Conservation (phyloP, 139 green algal species). For the Volvox reticuliferus region DNA sequence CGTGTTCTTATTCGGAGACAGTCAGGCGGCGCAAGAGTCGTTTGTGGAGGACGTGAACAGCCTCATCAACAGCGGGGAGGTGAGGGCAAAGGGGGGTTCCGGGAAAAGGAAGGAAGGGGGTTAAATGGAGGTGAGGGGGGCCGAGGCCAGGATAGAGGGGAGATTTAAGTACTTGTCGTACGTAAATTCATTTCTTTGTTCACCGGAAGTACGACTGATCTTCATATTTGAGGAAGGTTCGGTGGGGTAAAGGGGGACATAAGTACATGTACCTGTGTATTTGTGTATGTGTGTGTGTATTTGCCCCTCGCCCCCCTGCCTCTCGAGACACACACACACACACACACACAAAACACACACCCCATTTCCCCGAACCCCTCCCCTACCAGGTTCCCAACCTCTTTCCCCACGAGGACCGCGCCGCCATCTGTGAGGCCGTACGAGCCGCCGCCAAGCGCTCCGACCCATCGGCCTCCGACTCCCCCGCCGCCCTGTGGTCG, state of each 20-base stretch:
- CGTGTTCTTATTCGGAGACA: slow-evolving; percentile 88
- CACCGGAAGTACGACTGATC: too few species aligned
- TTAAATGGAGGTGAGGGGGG: too few species aligned
- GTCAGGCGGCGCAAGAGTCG: slow-evolving; percentile 73
- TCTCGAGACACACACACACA: too few species aligned
- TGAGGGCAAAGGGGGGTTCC: not conserved
- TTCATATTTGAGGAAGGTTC: too few species aligned
- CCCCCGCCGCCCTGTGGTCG: slow-evolving; percentile 57
- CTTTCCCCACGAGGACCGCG: slow-evolving; percentile 82
- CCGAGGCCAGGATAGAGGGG: too few species aligned
- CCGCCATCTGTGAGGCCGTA: slow-evolving; percentile 66
- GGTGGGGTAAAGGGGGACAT: too few species aligned
- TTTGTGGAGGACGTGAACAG: slow-evolving; percentile 92
- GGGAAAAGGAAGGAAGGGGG: not conserved
- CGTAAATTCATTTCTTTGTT: too few species aligned
- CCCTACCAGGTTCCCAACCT: slow-evolving; percentile 75
- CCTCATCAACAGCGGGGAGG: slow-evolving; percentile 85
- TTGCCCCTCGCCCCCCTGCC: too few species aligned
- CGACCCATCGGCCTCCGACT: slow-evolving; percentile 11
- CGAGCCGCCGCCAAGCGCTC: slow-evolving; percentile 23
- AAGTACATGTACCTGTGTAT: too few species aligned
- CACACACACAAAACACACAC: not conserved
- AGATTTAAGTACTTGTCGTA: too few species aligned
- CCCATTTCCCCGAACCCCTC: too few species aligned
- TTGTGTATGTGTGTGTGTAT: too few species aligned